A percentile compares a stretch with the other conserved stretches of the same genome.
Conservation (phyloP, 208 protist species). For the Crithidia acanthocephali region DNA sequence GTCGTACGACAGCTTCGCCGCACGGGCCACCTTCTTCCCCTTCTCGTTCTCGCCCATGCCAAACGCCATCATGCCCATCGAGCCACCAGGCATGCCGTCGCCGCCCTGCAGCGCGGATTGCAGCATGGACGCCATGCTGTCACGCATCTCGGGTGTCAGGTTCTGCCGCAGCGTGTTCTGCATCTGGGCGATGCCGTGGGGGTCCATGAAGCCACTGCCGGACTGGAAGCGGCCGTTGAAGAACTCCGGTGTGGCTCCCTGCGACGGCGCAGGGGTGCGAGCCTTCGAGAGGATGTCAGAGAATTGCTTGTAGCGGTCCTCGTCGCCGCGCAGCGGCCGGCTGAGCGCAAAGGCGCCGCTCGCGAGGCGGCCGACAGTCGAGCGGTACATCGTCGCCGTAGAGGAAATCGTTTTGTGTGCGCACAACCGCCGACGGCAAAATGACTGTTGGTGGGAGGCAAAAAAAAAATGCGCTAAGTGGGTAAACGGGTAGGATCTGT, state of each 20-base stretch:
- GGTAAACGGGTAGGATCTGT: no score
- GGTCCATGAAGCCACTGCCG: conserved; percentile 65
- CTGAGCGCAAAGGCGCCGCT: conserved; percentile 1
- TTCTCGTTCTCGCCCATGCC: conserved; percentile 90
- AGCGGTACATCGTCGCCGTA: conserved; percentile 30
- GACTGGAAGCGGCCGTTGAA: conserved; percentile 82
- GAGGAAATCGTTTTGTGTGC: not conserved
- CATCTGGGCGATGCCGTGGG: conserved; percentile 62
- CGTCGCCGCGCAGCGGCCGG: conserved; percentile 22
- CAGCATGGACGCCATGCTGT: conserved; percentile 85
- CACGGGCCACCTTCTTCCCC: conserved; percentile 89
- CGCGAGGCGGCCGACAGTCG: not conserved
- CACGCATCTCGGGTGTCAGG: conserved; percentile 85
- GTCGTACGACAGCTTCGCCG: conserved; percentile 78
- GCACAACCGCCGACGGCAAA: not conserved
- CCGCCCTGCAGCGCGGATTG: conserved; percentile 59
- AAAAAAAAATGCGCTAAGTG: no score
- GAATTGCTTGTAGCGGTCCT: conserved; percentile 59
- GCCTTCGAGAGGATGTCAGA: conserved; percentile 66
- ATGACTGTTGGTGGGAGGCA: no score
- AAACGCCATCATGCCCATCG: conserved; percentile 92
- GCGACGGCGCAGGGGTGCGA: conserved; percentile 17
- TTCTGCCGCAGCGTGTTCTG: conserved; percentile 62
- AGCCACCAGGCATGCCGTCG: conserved; percentile 58
- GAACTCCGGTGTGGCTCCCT: conserved; percentile 34